Conservation (phyloP, 2,329 filamentous ascomycete genomes). For the Akanthomyces uredinophilus region DNA sequence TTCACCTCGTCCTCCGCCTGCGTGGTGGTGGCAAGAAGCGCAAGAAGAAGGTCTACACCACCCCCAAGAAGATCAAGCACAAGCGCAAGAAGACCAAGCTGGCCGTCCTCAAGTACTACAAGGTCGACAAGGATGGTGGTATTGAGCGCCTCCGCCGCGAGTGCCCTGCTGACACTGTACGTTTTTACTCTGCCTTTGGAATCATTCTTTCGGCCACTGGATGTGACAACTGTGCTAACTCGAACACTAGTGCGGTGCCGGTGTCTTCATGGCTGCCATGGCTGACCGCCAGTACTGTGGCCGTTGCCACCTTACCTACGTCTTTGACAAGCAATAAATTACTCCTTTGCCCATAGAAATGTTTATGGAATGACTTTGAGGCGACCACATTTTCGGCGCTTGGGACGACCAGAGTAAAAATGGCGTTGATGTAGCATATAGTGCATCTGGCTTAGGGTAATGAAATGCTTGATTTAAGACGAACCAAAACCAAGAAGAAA, state of each 20-base stretch:
- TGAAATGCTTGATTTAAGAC: conserved; percentile 32
- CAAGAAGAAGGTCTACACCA: conserved; percentile 99
- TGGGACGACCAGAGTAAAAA: conserved; percentile 24
- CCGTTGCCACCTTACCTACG: conserved; percentile 68
- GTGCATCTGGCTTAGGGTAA: conserved; percentile 36
- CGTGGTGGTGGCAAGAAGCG: conserved; percentile 99
- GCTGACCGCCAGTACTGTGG: conserved; percentile 98
- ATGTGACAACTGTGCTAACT: background rate
- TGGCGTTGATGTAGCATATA: conserved; percentile 41
- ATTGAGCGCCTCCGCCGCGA: conserved; percentile 98
- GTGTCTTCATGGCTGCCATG: conserved; percentile 99
- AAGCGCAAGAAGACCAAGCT: conserved; percentile 99
- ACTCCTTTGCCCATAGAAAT: conserved; percentile 11
- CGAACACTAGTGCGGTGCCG: conserved; percentile 77
- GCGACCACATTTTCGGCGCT: conserved; percentile 13
- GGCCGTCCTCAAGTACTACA: conserved; percentile 99
- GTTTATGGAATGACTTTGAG: conserved; percentile 16
- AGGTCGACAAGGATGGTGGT: conserved; percentile 99
- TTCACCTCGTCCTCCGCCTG: conserved; percentile 95
- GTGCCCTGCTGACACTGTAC: conserved; percentile 86
- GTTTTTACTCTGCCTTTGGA: conserved; percentile 30
- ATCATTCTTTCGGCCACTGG: background rate
- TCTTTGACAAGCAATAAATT: conserved; percentile 62
- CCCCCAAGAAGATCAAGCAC: conserved; percentile 99
- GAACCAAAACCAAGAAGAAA: conserved; percentile 5